phyloP scores from a whole-genome alignment of 108 stramenopile species.

The Cyclostephanos tholiformis region DNA sequence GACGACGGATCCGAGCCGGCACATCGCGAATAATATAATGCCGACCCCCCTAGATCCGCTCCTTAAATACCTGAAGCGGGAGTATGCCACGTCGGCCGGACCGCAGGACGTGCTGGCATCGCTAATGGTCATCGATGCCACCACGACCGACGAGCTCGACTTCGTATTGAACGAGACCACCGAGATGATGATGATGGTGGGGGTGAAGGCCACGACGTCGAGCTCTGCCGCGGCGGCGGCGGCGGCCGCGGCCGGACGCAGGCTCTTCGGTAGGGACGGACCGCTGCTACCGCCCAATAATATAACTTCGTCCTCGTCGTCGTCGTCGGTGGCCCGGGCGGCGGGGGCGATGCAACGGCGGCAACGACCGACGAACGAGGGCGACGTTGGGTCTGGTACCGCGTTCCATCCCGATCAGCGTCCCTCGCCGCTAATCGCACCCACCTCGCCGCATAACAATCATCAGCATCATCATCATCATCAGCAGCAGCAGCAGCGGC shows the following conservation, averaged over 20 bases:
- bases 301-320: background rate
- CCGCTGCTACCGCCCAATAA: background rate
- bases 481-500: background rate
- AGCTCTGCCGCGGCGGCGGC: background rate
- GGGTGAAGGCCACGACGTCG: background rate
- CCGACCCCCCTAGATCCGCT: slow-evolving; percentile 35
- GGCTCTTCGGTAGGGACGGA: background rate
- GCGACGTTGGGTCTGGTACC: background rate
- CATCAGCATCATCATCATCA: background rate
- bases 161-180: slow-evolving; percentile 25
- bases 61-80: slow-evolving; percentile 32
- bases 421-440: background rate
- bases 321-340: background rate
- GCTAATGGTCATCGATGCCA: background rate
- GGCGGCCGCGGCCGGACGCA: background rate
- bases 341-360: background rate
- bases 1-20: background rate
- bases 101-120: slow-evolving; percentile 42
- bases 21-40: too few relatives aligned
- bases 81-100: slow-evolving; percentile 36
- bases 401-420: background rate
- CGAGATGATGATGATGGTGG: background rate
- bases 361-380: background rate
- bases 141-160: slow-evolving; percentile 34
- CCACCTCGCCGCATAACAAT: background rate